Percentiles rank a stretch among this genome's conserved stretches.
phyloP scores from a whole-genome alignment of 148 eudicot species.

The Cornus suecica region DNA sequence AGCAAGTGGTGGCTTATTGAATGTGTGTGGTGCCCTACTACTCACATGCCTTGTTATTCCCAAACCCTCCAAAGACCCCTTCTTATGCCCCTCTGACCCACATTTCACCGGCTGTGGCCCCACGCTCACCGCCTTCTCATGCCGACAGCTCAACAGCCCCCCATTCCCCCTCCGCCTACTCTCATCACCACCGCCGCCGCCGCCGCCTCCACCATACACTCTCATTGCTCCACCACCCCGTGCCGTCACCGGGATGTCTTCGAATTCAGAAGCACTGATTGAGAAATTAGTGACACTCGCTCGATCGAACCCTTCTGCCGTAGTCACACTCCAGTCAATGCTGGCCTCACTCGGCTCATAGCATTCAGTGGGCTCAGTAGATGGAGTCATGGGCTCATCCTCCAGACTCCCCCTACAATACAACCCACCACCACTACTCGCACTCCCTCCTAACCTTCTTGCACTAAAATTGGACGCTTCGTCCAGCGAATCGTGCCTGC shows the following conservation, averaged over 20 bases:
- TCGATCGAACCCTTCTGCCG: conserved; percentile 78
- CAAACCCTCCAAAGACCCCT: not conserved
- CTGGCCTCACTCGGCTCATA: conserved; percentile 89
- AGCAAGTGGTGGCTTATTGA: conserved; percentile 25
- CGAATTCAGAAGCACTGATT: conserved; percentile 46
- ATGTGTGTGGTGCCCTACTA: conserved; percentile 39
- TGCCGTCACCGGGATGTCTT: conserved; percentile 19
- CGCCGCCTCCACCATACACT: conserved; percentile 10
- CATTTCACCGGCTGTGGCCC: conserved; percentile 54
- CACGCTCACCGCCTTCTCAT: conserved; percentile 75
- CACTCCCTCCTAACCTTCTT: conserved; percentile 14
- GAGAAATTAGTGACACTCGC: conserved; percentile 69
- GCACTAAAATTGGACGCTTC: conserved; percentile 34
- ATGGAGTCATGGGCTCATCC: conserved; percentile 48
- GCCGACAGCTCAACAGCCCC: conserved; percentile 61
- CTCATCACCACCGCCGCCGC: conserved; percentile 23
- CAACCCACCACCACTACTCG: not conserved
- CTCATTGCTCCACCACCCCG: not conserved
- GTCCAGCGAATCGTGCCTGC: conserved; percentile 50
- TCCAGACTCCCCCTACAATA: conserved; percentile 18
- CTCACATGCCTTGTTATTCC: conserved; percentile 35
- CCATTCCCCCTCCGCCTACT: conserved; percentile 25
- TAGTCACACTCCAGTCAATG: conserved; percentile 87
- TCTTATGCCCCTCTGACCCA: conserved; percentile 25
- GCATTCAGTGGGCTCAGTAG: conserved; percentile 61